Evolutionary conservation across 2,329 filamentous ascomycete genomes (phyloP).

Genomic region (Penicillium palitans): DNA sequence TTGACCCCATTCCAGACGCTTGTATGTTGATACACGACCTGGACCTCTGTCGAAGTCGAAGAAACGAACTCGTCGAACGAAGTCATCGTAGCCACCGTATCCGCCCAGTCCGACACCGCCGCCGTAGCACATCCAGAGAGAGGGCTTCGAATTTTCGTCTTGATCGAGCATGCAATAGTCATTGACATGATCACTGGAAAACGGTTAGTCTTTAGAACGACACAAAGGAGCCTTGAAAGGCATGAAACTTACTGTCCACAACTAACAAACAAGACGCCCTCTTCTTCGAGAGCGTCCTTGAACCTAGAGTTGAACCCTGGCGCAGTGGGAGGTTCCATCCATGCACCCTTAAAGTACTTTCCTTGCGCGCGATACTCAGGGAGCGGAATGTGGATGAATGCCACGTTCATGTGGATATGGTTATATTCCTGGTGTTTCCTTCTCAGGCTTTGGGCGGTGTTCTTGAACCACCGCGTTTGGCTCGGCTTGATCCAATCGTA

Average conservation of each 20-base stretch:
- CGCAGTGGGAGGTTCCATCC: constrained; percentile 81
- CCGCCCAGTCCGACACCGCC: constrained; percentile 91
- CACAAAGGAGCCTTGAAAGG: not conserved
- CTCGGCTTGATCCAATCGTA: constrained; percentile 97
- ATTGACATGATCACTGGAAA: constrained; percentile 80
- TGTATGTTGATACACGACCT: constrained; percentile 87
- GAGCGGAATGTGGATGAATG: constrained; percentile 95
- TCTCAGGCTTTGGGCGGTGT: constrained; percentile 71
- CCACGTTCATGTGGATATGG: constrained; percentile 90
- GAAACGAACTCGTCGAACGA: constrained; percentile 77
- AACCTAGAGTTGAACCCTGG: constrained; percentile 91
- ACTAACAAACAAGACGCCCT: constrained; percentile 82
- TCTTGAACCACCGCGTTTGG: constrained; percentile 93
- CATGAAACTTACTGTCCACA: constrained; percentile 75
- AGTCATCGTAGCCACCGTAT: constrained; percentile 88
- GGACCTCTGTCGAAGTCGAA: constrained; percentile 94
- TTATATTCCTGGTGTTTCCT: constrained; percentile 80
- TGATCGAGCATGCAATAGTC: constrained; percentile 83
- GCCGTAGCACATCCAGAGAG: constrained; percentile 97
- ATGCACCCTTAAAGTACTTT: constrained; percentile 66
- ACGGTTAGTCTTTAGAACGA: constrained; percentile 22
- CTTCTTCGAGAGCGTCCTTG: constrained; percentile 80
- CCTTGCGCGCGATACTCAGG: constrained; percentile 74
- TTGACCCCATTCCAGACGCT: constrained; percentile 72
- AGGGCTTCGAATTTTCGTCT: constrained; percentile 57